Conservation (phyloP, 805 yeast genomes). For the Metschnikowia bowlesiae region DNA sequence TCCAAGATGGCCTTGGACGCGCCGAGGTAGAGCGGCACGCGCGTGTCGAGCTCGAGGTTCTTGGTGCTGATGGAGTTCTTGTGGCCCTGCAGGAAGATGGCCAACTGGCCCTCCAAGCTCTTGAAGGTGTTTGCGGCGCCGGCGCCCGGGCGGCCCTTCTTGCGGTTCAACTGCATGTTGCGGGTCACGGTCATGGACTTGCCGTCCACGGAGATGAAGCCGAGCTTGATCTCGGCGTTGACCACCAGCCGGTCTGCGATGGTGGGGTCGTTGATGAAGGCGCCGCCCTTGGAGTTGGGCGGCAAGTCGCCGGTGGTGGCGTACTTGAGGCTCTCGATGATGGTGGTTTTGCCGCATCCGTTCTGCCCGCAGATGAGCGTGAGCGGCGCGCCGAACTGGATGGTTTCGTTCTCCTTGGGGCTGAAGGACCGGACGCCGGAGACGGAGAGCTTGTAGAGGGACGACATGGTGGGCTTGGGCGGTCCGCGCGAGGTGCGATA, state of each 20-base stretch:
- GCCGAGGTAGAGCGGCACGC: slow-evolving; percentile 80
- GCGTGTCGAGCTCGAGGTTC: slow-evolving; percentile 76
- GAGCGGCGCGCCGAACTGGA: slow-evolving; percentile 84
- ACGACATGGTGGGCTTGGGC: slow-evolving; percentile 28
- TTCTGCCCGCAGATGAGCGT: slow-evolving; percentile 94
- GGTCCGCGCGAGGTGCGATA: not conserved
- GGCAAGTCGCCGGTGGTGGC: slow-evolving; percentile 96
- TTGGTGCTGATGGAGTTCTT: slow-evolving; percentile 74
- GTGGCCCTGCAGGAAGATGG: slow-evolving; percentile 60
- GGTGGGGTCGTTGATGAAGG: slow-evolving; percentile 90
- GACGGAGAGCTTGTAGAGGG: slow-evolving; percentile 45
- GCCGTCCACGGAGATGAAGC: slow-evolving; percentile 70
- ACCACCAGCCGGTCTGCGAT: slow-evolving; percentile 72
- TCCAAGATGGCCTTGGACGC: slow-evolving; percentile 84
- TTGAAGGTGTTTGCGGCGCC: slow-evolving; percentile 56
- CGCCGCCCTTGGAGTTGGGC: slow-evolving; percentile 94
- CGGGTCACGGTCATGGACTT: slow-evolving; percentile 82
- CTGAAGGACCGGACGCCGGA: slow-evolving; percentile 91
- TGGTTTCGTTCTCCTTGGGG: slow-evolving; percentile 76
- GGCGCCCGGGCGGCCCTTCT: slow-evolving; percentile 35
- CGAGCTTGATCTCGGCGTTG: slow-evolving; percentile 85
- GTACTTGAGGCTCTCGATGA: slow-evolving; percentile 89
- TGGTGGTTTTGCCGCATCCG: slow-evolving; percentile 95
- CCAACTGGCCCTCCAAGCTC: slow-evolving; percentile 84
- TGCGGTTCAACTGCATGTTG: slow-evolving; percentile 68